These are phyloP conservation scores for Xylaria nigripes DNA, from an alignment of 495 filamentous ascomycete genomes.

Conservation along the genomic window DNA sequence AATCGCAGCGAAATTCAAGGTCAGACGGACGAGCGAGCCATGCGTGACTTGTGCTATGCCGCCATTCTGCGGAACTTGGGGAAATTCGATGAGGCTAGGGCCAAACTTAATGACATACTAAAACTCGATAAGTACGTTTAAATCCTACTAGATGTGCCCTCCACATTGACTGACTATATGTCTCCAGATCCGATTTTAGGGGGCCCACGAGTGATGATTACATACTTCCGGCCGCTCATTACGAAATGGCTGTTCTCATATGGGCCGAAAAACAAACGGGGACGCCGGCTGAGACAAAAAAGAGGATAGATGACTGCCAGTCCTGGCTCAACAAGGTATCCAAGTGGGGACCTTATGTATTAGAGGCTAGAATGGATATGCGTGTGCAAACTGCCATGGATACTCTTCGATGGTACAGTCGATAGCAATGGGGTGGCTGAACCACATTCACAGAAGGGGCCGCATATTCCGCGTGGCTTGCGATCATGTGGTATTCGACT, in stretches of 20 bases:
- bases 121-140: conserved; percentile 48
- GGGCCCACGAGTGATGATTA: conserved; percentile 73
- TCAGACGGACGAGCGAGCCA: conserved; percentile 71
- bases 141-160: not conserved
- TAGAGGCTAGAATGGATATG: conserved; percentile 80
- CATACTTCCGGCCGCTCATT: conserved; percentile 69
- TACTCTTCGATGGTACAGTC: conserved; percentile 62
- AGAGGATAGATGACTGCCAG: conserved; percentile 54
- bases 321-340: conserved; percentile 69
- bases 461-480: not conserved
- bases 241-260: conserved; percentile 76
- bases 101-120: conserved; percentile 54
- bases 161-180: not conserved
- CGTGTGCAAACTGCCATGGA: conserved; percentile 74
- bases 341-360: conserved; percentile 74
- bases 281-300: conserved; percentile 13
- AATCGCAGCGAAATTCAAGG: conserved; percentile 53
- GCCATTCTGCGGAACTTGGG: conserved; percentile 56
- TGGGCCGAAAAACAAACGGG: conserved; percentile 52
- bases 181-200: conserved; percentile 53
- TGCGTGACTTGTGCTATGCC: conserved; percentile 58
- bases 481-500: not conserved
- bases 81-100: conserved; percentile 54
- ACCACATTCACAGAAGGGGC: not conserved
- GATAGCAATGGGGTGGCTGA: conserved; percentile 13